phyloP scores from a whole-genome alignment of 345 rosid species.

The Salix exigua region DNA sequence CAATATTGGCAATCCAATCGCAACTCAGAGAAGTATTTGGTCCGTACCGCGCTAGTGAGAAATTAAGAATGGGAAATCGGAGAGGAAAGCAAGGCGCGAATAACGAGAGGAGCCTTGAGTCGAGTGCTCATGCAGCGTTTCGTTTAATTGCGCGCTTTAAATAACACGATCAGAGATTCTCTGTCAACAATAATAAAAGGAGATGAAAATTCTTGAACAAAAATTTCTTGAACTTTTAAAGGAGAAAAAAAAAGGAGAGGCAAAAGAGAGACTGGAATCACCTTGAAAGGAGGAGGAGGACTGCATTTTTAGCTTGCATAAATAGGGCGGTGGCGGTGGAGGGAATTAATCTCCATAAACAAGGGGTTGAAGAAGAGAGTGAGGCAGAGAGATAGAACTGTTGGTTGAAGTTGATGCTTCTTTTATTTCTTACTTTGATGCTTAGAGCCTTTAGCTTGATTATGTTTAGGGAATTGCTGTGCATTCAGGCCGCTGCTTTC shows the following conservation, averaged over 20 bases:
- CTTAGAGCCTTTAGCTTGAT: too few relatives aligned
- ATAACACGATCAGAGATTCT: slow-evolving; percentile 36
- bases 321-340: not conserved
- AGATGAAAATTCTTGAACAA: not conserved
- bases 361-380: not conserved
- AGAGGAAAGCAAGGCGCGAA: slow-evolving; percentile 4
- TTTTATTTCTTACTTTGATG: not conserved
- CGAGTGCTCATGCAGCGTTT: slow-evolving; percentile 3
- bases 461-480: not conserved
- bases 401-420: too few relatives aligned
- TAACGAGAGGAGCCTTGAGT: slow-evolving; percentile 11
- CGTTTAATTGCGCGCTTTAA: slow-evolving; percentile 16
- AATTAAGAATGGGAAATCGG: not conserved
- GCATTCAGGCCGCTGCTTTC: not conserved
- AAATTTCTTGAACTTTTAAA: not conserved
- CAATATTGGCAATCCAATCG: not conserved
- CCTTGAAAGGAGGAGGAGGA: slow-evolving; percentile 3
- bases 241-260: not conserved
- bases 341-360: not conserved
- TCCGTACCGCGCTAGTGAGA: not conserved
- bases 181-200: slow-evolving; percentile 19
- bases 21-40: not conserved
- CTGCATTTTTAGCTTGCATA: not conserved
- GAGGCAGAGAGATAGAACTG: not conserved
- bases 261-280: not conserved